Conservation (phyloP, 2,329 filamentous ascomycete genomes). For the Plectosphaerella sp. region DNA sequence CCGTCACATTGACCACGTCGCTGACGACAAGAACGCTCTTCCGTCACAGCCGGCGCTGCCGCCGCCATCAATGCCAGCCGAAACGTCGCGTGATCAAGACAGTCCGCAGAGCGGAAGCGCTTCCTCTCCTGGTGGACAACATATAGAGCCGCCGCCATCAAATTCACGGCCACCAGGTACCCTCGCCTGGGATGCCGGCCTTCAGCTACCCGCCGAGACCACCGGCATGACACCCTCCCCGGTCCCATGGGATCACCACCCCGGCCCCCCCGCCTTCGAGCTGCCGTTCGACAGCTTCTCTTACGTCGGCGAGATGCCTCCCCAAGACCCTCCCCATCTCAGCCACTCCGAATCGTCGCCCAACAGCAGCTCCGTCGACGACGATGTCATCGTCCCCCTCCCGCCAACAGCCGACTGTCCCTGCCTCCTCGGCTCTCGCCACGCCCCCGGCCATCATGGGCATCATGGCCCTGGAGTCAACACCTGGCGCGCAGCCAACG, state of each 20-base stretch:
- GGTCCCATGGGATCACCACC: not conserved
- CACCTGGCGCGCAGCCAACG: constrained; percentile 20
- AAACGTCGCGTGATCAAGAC: not conserved
- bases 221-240: too few species aligned
- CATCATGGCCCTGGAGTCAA: constrained; percentile 5
- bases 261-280: not conserved
- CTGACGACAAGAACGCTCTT: not conserved
- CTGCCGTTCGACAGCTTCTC: constrained; percentile 23
- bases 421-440: not conserved
- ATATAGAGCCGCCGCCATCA: not conserved
- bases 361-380: not conserved
- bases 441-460: not conserved
- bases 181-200: too few species aligned
- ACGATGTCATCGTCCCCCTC: not conserved
- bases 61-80: not conserved
- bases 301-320: not conserved
- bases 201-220: too few species aligned
- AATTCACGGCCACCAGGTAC: too few species aligned
- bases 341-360: not conserved
- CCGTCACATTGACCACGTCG: constrained; percentile 6
- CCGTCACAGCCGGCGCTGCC: not conserved
- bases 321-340: not conserved
- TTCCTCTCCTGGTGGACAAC: not conserved
- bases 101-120: not conserved
- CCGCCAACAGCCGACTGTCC: not conserved